Base-by-base conservation (phyloP, 352 stramenopile species). In the Pythium folliculosum region DNA sequence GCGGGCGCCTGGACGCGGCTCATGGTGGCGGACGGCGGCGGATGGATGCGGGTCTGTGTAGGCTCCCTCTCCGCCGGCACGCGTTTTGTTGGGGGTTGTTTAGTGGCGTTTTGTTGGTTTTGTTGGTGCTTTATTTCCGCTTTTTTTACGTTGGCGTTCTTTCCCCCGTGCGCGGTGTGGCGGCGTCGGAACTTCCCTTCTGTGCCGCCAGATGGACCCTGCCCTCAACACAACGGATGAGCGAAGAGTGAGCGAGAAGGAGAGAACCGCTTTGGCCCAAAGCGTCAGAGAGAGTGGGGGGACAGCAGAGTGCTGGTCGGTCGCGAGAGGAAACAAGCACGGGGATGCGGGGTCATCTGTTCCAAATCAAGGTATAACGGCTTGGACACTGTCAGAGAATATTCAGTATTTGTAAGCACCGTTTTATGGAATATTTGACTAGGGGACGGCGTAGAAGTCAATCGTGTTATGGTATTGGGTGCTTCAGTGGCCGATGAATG, bases 1-100 rank as follows among this genome's bases (percentile, higher is more conserved):
- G 35, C 52, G n/a, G 52, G 45, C 30, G 52, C 52, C 21, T 59
- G 52, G 8, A 44, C 32, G 52, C 55, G 43, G 38, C 55, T 62
- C 55, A 62, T 50, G n/a, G 19, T 35, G 1, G 14, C 8, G 23
- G 23, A 6, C 37, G 5, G 8, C 49, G 16, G n/a, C n/a, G n/a
- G n/a, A n/a, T n/a, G n/a, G n/a, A n/a, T 32, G 27, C 7, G 16
- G 16, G n/a, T 47, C 1, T 47, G 40, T 47, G 40, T 21, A 16
- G 13, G 17, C 5, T 32, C 27, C 27, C 27, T 32, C 27, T 32
- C 27, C 27, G 27, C 27, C 27, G 27, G 27, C 27, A n/a, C 27
- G 27, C 27, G 27, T 32, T 32, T 32, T 32, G 3, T 40, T 6
- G 35, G 12, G 35, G 35, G 37, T 12, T 43, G 10, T 17, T 12